phyloP scores from a whole-genome alignment of 441 rosid genomes.

The Pelargonium cotyledonis region DNA sequence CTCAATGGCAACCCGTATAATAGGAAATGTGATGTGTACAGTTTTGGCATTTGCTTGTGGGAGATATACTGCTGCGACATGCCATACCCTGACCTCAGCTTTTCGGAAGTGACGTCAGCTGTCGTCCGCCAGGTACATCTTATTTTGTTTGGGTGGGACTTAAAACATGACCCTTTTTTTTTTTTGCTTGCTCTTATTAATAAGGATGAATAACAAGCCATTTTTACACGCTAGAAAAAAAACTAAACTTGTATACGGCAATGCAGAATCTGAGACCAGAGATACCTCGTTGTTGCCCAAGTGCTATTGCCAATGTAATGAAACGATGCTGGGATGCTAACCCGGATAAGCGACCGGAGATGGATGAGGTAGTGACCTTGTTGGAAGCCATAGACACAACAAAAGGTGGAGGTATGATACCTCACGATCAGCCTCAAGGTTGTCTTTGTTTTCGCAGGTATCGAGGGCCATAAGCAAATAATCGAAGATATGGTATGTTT shows the following conservation, averaged over 20 bases:
- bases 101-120: slow-evolving; percentile 86
- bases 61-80: slow-evolving; percentile 97
- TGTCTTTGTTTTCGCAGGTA: slow-evolving; percentile 77
- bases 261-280: slow-evolving; percentile 87
- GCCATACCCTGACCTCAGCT: slow-evolving; percentile 94
- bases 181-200: not conserved
- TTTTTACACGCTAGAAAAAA: not conserved
- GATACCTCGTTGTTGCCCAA: slow-evolving; percentile 96
- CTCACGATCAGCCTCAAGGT: slow-evolving; percentile 68
- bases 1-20: slow-evolving; percentile 87
- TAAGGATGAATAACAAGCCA: too few species aligned
- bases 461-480: slow-evolving; percentile 49
- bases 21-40: slow-evolving; percentile 92
- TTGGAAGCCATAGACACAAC: slow-evolving; percentile 87
- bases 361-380: slow-evolving; percentile 91
- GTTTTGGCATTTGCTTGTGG: slow-evolving; percentile 95
- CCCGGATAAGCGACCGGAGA: slow-evolving; percentile 90
- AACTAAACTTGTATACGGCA: slow-evolving; percentile 11
- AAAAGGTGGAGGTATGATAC: slow-evolving; percentile 98
- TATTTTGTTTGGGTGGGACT: not conserved
- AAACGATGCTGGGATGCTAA: slow-evolving; percentile 95
- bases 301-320: slow-evolving; percentile 82
- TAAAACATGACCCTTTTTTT: not conserved
- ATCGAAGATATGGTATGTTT: not conserved
- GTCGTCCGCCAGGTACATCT: slow-evolving; percentile 81